Evolutionary conservation across 495 filamentous ascomycete species (phyloP), one percentile per base, ranked within the genome.

Genomic region (Massariosphaeria phaeospora): DNA sequence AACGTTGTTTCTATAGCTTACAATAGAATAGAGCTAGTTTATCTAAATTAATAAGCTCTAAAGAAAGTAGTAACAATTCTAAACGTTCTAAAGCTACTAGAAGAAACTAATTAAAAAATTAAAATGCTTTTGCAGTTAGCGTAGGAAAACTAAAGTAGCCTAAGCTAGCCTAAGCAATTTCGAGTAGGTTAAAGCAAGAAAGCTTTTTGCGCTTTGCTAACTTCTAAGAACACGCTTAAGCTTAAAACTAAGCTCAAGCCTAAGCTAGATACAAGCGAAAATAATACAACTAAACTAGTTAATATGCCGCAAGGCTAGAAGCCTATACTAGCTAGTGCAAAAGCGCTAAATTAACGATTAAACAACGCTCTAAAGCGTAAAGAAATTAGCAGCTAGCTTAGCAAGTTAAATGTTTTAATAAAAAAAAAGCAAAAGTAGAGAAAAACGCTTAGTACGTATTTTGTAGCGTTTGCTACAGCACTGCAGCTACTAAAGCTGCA

Each of bases 1-100:
- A 47, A 58, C 36, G 38, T 62, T 10, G 7, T 40, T 8, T 52
- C 58, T n/a, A 18, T 17, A 3, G 27, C 13, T n/a, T 11, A 17
- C 15, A 33, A 20, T 7, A 8, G 4, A 6, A 26, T 23, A 45
- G 49, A 50, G 31, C 15, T 50, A 9, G 15, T 15, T 15, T 9
- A 34, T 8, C 29, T 36, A 36, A 17, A 36, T 36, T 5, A 36
- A 13, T 5, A 36, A 17, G 34, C 18, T 5, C 12, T 36, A 5
- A 36, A 36, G 34, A 12, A 36, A n/a, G 34, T 17, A n/a, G 34
- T 12, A 3, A 12, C 12, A 17, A 36, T 36, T 12, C 34, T 17
- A 36, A 17, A 17, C 4, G 34, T n/a, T n/a, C n/a, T n/a, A n/a
- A n/a, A n/a, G n/a, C n/a, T n/a, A n/a, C 12, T n/a, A n/a, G 12